Conservation (phyloP, 495 filamentous ascomycete species). For the Aspergillus sparsus region DNA sequence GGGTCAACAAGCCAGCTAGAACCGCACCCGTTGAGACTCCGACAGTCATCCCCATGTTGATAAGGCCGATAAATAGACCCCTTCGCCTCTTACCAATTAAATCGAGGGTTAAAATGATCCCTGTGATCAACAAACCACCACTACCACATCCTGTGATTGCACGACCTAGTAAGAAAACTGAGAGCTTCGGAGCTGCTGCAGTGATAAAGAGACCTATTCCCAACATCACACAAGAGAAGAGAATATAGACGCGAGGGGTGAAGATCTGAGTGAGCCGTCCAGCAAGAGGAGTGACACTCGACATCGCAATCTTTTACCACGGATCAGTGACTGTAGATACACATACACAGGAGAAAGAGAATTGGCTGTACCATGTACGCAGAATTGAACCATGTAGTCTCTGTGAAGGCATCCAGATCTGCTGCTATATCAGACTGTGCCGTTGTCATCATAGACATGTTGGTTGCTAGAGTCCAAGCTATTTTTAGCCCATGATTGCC, state of each 20-base stretch:
- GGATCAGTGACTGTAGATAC: constrained; percentile 5
- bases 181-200: constrained; percentile 54
- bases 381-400: constrained; percentile 75
- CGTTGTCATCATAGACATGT: constrained; percentile 76
- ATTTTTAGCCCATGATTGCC: not conserved
- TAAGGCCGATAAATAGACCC: constrained; percentile 68
- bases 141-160: constrained; percentile 64
- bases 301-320: constrained; percentile 60
- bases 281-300: constrained; percentile 62
- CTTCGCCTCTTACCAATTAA: constrained; percentile 61
- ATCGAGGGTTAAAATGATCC: constrained; percentile 69
- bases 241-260: constrained; percentile 60
- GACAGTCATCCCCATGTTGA: constrained; percentile 66
- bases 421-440: constrained; percentile 70
- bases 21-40: constrained; percentile 72
- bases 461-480: constrained; percentile 50
- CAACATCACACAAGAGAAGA: constrained; percentile 57
- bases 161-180: constrained; percentile 65
- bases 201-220: constrained; percentile 63
- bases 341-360: not conserved
- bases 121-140: constrained; percentile 65
- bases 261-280: constrained; percentile 70
- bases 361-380: constrained; percentile 54
- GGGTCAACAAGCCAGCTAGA: constrained; percentile 63
- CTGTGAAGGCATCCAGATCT: constrained; percentile 69